phyloP scores from a whole-genome alignment of 768 basidiomycete genomes.

The Cystoderma amianthinum region DNA sequence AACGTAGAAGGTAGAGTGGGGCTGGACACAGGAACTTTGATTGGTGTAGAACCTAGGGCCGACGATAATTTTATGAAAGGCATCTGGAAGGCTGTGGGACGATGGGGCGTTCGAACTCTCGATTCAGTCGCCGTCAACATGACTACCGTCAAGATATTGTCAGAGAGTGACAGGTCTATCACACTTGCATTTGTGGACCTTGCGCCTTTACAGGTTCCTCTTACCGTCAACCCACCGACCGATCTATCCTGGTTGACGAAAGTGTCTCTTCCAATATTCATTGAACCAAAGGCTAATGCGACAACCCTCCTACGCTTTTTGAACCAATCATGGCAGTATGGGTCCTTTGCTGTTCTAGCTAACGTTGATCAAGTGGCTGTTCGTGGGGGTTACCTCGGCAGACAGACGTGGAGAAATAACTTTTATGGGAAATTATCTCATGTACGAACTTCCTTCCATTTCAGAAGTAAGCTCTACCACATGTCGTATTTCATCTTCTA shows the following conservation, averaged over 20 bases:
- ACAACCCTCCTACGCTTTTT: slow-evolving; percentile 43
- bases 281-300: slow-evolving; percentile 48
- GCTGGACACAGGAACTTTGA: slow-evolving; percentile 56
- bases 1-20: slow-evolving; percentile 51
- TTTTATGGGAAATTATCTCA: slow-evolving; percentile 33
- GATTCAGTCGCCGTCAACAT: slow-evolving; percentile 51
- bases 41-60: slow-evolving; percentile 43
- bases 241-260: slow-evolving; percentile 54
- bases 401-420: slow-evolving; percentile 41
- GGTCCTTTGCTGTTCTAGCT: slow-evolving; percentile 36
- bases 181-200: slow-evolving; percentile 41
- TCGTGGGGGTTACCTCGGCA: slow-evolving; percentile 39
- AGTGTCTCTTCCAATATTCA: slow-evolving; percentile 40
- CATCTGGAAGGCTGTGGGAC: slow-evolving; percentile 61
- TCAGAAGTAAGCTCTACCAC: slow-evolving; percentile 40
- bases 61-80: slow-evolving; percentile 37
- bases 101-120: slow-evolving; percentile 55
- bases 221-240: slow-evolving; percentile 43
- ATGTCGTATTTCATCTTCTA: slow-evolving; percentile 3
- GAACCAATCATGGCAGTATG: slow-evolving; percentile 51
- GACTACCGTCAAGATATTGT: slow-evolving; percentile 40
- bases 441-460: slow-evolving; percentile 35
- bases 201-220: slow-evolving; percentile 46
- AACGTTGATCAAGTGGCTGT: slow-evolving; percentile 36
- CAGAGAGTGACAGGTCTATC: slow-evolving; percentile 28